Evolutionary conservation across 805 yeast genomes (phyloP).

Genomic region (Grigorovia yakushimaensis): DNA sequence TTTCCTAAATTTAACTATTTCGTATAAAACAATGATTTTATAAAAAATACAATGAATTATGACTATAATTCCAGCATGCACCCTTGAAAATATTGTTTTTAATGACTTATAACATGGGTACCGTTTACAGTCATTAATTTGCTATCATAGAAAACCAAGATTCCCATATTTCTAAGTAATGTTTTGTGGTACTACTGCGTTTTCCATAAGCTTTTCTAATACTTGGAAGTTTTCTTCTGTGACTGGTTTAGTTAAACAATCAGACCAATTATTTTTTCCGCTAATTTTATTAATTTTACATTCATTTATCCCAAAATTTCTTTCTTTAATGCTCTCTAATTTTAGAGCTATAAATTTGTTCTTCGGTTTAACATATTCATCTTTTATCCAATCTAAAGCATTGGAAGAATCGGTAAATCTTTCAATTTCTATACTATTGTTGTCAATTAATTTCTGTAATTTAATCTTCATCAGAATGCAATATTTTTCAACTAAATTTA

Average conservation of each 20-base stretch:
- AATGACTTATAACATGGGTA: not conserved
- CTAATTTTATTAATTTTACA: not conserved
- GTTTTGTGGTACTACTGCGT: not conserved
- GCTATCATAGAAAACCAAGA: not conserved
- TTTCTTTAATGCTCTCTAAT: constrained; percentile 1
- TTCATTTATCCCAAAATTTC: not conserved
- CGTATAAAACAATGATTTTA: no score
- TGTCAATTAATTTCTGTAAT: not conserved
- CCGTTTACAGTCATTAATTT: not conserved
- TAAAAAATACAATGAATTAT: no score
- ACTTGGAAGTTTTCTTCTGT: not conserved
- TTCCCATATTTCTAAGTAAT: not conserved
- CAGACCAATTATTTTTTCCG: constrained; percentile 1
- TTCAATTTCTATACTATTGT: not conserved
- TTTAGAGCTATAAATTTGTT: not conserved
- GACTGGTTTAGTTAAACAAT: not conserved
- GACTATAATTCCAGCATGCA: not conserved
- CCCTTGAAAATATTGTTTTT: not conserved
- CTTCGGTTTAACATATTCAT: not conserved
- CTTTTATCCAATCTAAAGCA: not conserved
- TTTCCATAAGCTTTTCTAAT: not conserved
- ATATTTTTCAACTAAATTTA: not conserved
- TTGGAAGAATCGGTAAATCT: not conserved
- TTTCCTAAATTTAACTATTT: no score
- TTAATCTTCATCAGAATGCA: not conserved